Base-by-base conservation (phyloP, 2,329 filamentous ascomycete genomes). In the Lachnellula arida region DNA sequence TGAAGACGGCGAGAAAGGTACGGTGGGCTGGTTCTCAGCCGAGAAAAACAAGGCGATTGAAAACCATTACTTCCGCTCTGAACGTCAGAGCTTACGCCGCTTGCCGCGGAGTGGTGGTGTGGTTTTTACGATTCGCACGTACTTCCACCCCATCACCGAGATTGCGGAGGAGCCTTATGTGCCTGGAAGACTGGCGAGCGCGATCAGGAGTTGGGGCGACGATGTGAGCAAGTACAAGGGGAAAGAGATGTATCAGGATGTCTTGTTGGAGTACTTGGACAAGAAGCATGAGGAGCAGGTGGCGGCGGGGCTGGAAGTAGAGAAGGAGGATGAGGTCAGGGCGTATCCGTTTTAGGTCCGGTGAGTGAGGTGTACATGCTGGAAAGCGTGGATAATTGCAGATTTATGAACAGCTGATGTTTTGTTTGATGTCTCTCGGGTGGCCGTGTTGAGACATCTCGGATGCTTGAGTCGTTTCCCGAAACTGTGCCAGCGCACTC, bases 151-250 rank as follows among this genome's bases (percentile, higher is more conserved):
- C 1, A 71, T 87, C 11, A 68, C 67, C 35, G 75, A 82, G 55
- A 72, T 87, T 53, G 81, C 79, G 61, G 75, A 76, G 9, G 82
- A 86, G 59, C 85, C 85, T 17, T 89, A 88, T 68, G 89, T 95
- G 0, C 89, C 90, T 0, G 89, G 90, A 0, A 72, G 90, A 35
- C 70, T 95, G 65, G 90, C 90, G 2, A 89, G 86, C 63, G 89
- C 88, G 5, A 74, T 95, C 4, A 76, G 90, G 40, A 93, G 89
- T 69, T 94, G 90, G 90, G 88, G 86, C 1, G 83, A 87, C 44
- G 85, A 91, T 72, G 89, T 94, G 7, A 80, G 81, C 15, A 75
- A 74, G 62, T 95, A 96, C 69, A 94, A 94, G 74, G 89, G 91
- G 0, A 84, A 79, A 67, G 87, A 89, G 62, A 82, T 79, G 73